Evolutionary conservation across 176 grass and related monocot species (phyloP), one percentile per base, ranked within the genome.

Genomic region (Melocanna baccifera): DNA sequence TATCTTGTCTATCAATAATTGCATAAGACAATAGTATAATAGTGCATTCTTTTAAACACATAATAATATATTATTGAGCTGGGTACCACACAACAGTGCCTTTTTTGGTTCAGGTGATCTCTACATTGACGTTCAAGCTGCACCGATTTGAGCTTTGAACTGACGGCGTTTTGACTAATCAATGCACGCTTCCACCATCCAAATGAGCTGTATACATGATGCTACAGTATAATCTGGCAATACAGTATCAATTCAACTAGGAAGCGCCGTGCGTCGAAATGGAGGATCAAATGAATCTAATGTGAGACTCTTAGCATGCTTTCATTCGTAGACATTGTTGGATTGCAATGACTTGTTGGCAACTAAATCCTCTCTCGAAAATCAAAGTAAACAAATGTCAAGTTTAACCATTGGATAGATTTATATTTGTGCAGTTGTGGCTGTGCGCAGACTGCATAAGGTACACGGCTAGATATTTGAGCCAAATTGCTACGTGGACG

Each of bases 121-220:
- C 84, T 74, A 90, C 74, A 83, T 74, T 79, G 48, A 4, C 80
- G 73, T 79, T 66, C 84, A 78, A 74, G 50, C 74, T 90, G 81
- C 25, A 30, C 75, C 58, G 66, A 67, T 79, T 66, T 67, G 79
- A 61, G 74, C 22, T 73, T 67, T 82, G 79, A 69, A 62, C 71
- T 47, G 68, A 12, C 22, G 56, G 62, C 61, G 41, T 89, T 89
- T 89, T 75, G 82, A 89, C 87, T 76, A 4, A 76, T 69, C 47
- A 68, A 39, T 50, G 59, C 57, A 39, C 32, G 59, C 81, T 57
- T 87, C 20, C 12, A 40, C 77, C 68, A 34, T 42, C 68, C 68
- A 71, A 12, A 81, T 55, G 8, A 59, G 12, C 14, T 42, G 30
- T 48, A 22, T 63, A 20, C 22, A 73, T 28, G 55, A 63, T 83